These are phyloP conservation scores for Candida odintsovae DNA, from an alignment of 805 yeast species.

Conservation along the genomic window DNA sequence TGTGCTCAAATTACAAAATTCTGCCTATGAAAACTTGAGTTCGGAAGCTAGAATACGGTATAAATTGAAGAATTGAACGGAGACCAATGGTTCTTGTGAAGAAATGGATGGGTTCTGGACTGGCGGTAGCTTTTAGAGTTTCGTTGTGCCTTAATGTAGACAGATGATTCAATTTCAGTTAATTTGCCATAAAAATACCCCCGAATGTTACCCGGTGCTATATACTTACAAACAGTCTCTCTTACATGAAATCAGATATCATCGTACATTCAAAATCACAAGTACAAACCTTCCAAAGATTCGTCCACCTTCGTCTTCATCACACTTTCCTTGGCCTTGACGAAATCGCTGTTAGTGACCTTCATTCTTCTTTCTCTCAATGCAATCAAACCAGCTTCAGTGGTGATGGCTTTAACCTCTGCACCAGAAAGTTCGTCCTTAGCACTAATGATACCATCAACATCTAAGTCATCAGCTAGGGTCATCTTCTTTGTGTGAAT, in stretches of 20 bases:
- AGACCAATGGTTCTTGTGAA: too few species aligned
- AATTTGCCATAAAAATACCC: background rate
- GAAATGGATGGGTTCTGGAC: too few species aligned
- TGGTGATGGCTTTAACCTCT: constrained; percentile 94
- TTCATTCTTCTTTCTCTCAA: constrained; percentile 96
- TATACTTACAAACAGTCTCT: background rate
- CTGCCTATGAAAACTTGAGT: background rate
- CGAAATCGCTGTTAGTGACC: constrained; percentile 90
- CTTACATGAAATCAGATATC: background rate
- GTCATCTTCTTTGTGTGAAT: constrained; percentile 95
- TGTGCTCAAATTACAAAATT: background rate
- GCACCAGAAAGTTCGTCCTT: constrained; percentile 97
- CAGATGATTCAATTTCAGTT: background rate
- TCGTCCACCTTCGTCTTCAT: constrained; percentile 96
- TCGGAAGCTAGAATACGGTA: background rate
- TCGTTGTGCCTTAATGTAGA: background rate
- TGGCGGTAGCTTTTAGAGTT: background rate
- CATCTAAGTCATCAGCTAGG: constrained; percentile 77
- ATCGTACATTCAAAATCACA: constrained; percentile 7
- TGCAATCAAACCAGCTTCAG: constrained; percentile 95
- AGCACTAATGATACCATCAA: constrained; percentile 81
- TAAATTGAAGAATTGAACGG: background rate
- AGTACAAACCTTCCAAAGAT: constrained; percentile 86
- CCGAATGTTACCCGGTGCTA: background rate
- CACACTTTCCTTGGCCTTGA: constrained; percentile 89